Percentiles rank a stretch among this genome's conserved stretches.
Conservation (phyloP, 345 rosid species). For the Arabidopsis arenosa region DNA sequence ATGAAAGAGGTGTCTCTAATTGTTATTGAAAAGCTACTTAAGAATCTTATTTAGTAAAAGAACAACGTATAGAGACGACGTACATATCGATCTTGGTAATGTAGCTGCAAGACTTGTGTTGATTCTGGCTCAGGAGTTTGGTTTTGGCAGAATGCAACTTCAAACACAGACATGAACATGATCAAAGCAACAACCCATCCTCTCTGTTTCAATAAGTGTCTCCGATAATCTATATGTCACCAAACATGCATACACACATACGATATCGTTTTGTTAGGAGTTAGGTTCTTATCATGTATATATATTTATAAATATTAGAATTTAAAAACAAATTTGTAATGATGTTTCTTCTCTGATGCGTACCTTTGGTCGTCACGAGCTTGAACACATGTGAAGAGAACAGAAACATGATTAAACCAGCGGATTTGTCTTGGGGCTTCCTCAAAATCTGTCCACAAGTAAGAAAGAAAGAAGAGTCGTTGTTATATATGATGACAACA, state of each 20-base stretch:
- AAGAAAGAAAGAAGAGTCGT: conserved; percentile 29
- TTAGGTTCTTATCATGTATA: background rate
- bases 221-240: conserved; percentile 23
- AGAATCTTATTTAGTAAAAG: background rate
- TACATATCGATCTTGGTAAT: conserved; percentile 43
- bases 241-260: conserved; percentile 24
- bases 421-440: conserved; percentile 29
- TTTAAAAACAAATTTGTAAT: background rate
- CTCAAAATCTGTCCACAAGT: conserved; percentile 38
- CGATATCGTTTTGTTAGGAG: conserved; percentile 24
- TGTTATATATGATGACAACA: conserved; percentile 1
- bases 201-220: conserved; percentile 23
- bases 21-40: background rate
- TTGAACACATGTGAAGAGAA: conserved; percentile 34
- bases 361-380: conserved; percentile 44
- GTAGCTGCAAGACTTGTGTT: conserved; percentile 35
- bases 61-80: background rate
- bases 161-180: conserved; percentile 33
- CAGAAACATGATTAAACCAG: conserved; percentile 41
- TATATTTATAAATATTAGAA: background rate
- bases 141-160: conserved; percentile 32
- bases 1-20: background rate
- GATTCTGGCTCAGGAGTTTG: conserved; percentile 34
- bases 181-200: conserved; percentile 35
- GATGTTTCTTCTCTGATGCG: conserved; percentile 11